A percentile compares a stretch with the other conserved stretches of the same genome.
phyloP scores from a whole-genome alignment of 257 asterid species.

The Eucommia ulmoides region DNA sequence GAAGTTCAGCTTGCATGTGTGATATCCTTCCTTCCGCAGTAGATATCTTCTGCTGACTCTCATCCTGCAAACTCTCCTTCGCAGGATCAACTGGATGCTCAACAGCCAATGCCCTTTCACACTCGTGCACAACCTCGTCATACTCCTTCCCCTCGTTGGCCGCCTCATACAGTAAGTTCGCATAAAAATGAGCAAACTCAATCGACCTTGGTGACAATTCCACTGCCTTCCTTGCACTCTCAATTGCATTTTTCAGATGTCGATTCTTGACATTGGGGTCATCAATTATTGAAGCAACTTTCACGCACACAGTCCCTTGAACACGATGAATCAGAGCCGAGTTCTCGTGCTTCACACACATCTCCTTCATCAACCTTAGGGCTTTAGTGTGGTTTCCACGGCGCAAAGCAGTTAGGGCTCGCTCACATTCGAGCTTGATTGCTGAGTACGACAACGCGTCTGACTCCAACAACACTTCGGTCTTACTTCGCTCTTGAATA shows the following conservation, averaged over 20 bases:
- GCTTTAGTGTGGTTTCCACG: conserved; percentile 66
- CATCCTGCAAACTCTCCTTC: conserved; percentile 73
- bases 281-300: conserved; percentile 47
- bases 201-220: conserved; percentile 48
- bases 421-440: conserved; percentile 56
- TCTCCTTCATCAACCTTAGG: conserved; percentile 64
- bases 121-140: conserved; percentile 71
- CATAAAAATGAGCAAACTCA: conserved; percentile 74
- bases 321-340: conserved; percentile 61
- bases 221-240: conserved; percentile 57
- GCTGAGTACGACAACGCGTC: conserved; percentile 19
- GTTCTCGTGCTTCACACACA: conserved; percentile 42
- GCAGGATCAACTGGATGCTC: conserved; percentile 86
- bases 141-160: conserved; percentile 60
- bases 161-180: conserved; percentile 56
- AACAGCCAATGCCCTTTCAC: conserved; percentile 68
- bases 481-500: background rate
- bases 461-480: conserved; percentile 5
- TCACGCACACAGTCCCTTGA: conserved; percentile 58
- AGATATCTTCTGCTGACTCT: conserved; percentile 50
- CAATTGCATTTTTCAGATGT: conserved; percentile 57
- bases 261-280: conserved; percentile 52
- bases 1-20: conserved; percentile 50
- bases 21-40: conserved; percentile 43
- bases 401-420: conserved; percentile 52